Percentiles rank a stretch among this genome's conserved stretches.
phyloP scores from a whole-genome alignment of 1,284 basidiomycete species.

The Garcileccinum viscosum region DNA sequence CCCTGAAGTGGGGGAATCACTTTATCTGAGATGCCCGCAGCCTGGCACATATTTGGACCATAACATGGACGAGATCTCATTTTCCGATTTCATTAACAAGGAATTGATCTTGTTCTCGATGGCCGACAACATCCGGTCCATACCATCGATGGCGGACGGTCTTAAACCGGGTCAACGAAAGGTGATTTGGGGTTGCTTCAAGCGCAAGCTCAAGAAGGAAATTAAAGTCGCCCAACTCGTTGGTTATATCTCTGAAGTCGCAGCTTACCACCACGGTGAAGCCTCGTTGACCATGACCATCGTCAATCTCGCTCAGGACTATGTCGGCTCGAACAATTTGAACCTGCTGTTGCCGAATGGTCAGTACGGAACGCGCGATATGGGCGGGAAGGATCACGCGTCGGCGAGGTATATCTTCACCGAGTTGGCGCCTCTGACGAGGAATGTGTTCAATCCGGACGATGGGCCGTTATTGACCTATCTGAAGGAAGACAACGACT shows the following conservation, averaged over 20 bases:
- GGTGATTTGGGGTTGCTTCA: slow-evolving; percentile 95
- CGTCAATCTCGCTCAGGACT: slow-evolving; percentile 93
- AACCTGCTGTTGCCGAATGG: slow-evolving; percentile 91
- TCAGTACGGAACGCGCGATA: slow-evolving; percentile 93
- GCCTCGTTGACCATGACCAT: slow-evolving; percentile 87
- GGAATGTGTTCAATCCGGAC: slow-evolving; percentile 80
- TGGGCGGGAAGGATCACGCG: slow-evolving; percentile 95
- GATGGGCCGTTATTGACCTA: slow-evolving; percentile 89
- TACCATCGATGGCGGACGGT: slow-evolving; percentile 92
- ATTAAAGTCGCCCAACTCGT: slow-evolving; percentile 97
- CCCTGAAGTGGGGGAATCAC: background rate
- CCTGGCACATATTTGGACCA: slow-evolving; percentile 97
- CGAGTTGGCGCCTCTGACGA: slow-evolving; percentile 78
- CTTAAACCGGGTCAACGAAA: slow-evolving; percentile 99
- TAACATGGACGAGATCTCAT: slow-evolving; percentile 84
- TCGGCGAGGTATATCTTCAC: slow-evolving; percentile 98
- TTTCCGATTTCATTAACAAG: slow-evolving; percentile 97
- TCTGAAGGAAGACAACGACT: slow-evolving; percentile 86
- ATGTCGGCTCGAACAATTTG: slow-evolving; percentile 95
- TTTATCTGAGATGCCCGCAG: slow-evolving; percentile 46
- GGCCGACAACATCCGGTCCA: slow-evolving; percentile 97
- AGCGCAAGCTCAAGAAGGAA: slow-evolving; percentile 90
- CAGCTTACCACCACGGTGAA: slow-evolving; percentile 98
- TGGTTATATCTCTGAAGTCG: slow-evolving; percentile 93
- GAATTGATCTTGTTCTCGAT: slow-evolving; percentile 99